Evolutionary conservation across 2,329 filamentous ascomycete species (phyloP), one percentile per base, ranked within the genome.

Genomic region (Domatiomyces globalis): DNA sequence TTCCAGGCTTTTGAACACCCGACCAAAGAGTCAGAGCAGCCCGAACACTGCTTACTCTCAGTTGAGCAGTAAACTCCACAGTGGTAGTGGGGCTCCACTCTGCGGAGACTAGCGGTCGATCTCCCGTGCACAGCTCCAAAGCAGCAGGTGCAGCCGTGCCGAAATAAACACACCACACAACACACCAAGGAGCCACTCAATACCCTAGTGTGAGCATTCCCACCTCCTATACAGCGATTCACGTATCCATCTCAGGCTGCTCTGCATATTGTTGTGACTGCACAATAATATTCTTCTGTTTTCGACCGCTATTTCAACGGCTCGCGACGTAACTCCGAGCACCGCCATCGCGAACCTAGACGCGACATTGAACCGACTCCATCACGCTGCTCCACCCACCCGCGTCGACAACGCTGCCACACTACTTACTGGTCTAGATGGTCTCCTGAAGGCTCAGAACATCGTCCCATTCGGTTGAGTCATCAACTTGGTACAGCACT

Each of bases 51-150:
- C 22, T 3, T 25, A 25, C 22, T 6, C 22, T 25, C 22, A 6
- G 22, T 25, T 3, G 22, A 25, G 22, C 22, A 25, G 22, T 25
- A 25, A 25, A 25, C 22, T 25, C 22, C 22, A 25, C 22, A 4
- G 22, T 6, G 22, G 3, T 25, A 25, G 22, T 25, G 22, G 22
- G 22, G 12, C 33, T 15, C 33, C 33, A 15, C 33, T 15, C 15
- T 39, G 33, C 15, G 33, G 33, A 39, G 33, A 39, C 52, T 58
- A 58, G 56, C 51, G 44, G 54, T 51, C 51, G 55, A 57, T 58
- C 58, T 51, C 48, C 50, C 48, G 45, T 18, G 5, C 10, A 7
- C 5, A 19, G 12, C 20, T 22, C 25, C 50, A 39, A 39, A 39
- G 15, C 33, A 39, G 33, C 33, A 39, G 15, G 33, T 39, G 33